A percentile compares a stretch with the other conserved stretches of the same genome.
Conservation (phyloP, 2,329 filamentous ascomycete species). For the Penicillium hesseltinei region DNA sequence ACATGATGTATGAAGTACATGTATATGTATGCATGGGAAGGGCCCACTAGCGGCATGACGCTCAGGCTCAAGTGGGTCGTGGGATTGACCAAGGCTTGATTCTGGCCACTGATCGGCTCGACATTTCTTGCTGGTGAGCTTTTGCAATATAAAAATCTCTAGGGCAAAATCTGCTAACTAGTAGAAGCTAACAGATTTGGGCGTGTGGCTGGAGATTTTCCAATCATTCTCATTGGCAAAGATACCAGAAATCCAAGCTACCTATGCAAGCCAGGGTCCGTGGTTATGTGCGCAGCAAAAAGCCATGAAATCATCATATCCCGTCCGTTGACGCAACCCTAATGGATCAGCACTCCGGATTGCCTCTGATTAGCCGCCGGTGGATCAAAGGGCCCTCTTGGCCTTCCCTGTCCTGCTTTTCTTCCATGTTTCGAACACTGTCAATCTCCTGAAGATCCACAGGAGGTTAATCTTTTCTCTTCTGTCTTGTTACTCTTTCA, state of each 20-base stretch:
- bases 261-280: constrained; percentile 8
- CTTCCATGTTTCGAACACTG: constrained; percentile 11
- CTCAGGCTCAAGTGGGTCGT: constrained; percentile 16
- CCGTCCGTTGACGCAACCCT: constrained; percentile 23
- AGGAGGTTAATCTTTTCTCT: constrained; percentile 6
- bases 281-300: constrained; percentile 16
- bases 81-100: constrained; percentile 19
- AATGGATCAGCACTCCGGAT: constrained; percentile 10
- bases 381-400: constrained; percentile 1
- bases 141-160: constrained; percentile 7
- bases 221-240: constrained; percentile 12
- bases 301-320: background rate
- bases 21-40: background rate
- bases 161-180: constrained; percentile 8
- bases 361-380: constrained; percentile 15
- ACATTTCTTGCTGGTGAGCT: constrained; percentile 16
- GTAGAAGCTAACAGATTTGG: background rate
- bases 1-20: background rate
- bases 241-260: background rate
- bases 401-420: constrained; percentile 7
- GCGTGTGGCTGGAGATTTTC: background rate
- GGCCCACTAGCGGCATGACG: constrained; percentile 1
- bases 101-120: constrained; percentile 19
- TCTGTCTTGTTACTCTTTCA: constrained; percentile 2
- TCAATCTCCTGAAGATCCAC: constrained; percentile 24